Base-by-base conservation (phyloP, 345 rosid genomes). In the Mallotus nudiflorus region DNA sequence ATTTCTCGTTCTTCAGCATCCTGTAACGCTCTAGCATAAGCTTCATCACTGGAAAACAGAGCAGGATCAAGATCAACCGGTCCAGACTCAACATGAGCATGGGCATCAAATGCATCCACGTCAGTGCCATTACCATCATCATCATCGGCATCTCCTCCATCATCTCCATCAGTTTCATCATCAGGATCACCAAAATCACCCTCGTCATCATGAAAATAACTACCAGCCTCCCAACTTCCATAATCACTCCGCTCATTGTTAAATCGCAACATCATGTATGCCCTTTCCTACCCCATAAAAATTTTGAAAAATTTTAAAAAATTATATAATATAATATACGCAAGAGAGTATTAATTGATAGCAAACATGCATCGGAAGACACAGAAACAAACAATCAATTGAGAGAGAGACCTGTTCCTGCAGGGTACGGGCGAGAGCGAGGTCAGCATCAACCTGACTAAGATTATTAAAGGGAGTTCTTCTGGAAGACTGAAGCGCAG, bases 161-260 rank as follows among this genome's bases (percentile, higher is more conserved):
- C 86, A 18, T 80, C 73, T 71, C 76, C 86, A 54, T 86, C 98
- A n/a, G 82, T 89, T 75, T 90, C 97, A 73, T 95, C 99, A 58
- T 87, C 89, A 68, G 92, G 92, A 78, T 95, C 98, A 78, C 90
- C 97, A 74, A 95, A 95, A 75, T 95, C 98, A 65, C 92, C 99
- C 79, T 92, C 99, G 1, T 88, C 93, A 27, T 84, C 87, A 55
- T 69, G 82, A 35, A 77, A 63, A 75, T 80, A 88, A 78, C 95
- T 84, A 56, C 83, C 96, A 59, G 74, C 83, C 62, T 90, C 97
- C 97, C 98, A 89, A 73, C 95, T 91, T 65, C 94, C 94, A 67
- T 89, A 87, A 71, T 90, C 93, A 63, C 86, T 89, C 42, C 86
- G 85, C 6, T 80, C 96, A 78, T 69, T 77, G 69, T 82, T 81